Percentiles rank a stretch among this genome's conserved stretches.
Evolutionary conservation across 139 green algal genomes (phyloP).

Genomic region (Volvox reticuliferus): DNA sequence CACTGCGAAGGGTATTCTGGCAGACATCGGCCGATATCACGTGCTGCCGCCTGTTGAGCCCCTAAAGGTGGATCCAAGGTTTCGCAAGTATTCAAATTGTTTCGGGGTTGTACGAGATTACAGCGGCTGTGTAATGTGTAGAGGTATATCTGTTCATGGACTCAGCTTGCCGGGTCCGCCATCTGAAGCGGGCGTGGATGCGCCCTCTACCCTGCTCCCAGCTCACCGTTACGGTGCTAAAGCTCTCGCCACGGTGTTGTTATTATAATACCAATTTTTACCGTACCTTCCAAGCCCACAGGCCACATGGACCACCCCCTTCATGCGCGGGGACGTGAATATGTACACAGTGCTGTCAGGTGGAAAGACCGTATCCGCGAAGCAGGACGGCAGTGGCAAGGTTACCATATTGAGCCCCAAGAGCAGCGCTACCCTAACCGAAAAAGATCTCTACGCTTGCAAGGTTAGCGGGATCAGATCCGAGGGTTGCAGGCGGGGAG

Average conservation of each 20-base stretch:
- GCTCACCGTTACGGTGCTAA: too few relatives aligned
- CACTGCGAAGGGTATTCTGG: slow-evolving; percentile 15
- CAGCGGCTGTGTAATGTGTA: too few relatives aligned
- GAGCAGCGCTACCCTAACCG: not conserved
- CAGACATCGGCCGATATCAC: slow-evolving; percentile 26
- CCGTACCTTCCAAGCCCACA: not conserved
- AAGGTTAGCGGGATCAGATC: slow-evolving; percentile 12
- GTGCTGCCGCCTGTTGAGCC: slow-evolving; percentile 31
- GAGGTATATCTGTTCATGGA: too few relatives aligned
- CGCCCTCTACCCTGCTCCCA: too few relatives aligned
- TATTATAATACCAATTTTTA: too few relatives aligned
- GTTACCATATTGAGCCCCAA: not conserved
- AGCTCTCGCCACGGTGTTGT: too few relatives aligned
- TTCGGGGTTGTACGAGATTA: not conserved
- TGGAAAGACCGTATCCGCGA: not conserved
- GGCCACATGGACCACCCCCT: slow-evolving; percentile 38
- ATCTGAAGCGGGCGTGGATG: too few relatives aligned
- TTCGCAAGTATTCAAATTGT: not conserved
- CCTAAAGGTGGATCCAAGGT: not conserved
- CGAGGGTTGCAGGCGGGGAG: too few relatives aligned
- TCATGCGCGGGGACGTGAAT: not conserved
- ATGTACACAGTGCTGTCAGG: not conserved
- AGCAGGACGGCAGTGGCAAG: not conserved
- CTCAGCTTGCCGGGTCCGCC: too few relatives aligned
- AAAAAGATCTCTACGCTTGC: slow-evolving; percentile 35